Evolutionary conservation across 2,329 filamentous ascomycete species (phyloP), one percentile per base, ranked within the genome.

Genomic region (Exophiala xenobiotica): DNA sequence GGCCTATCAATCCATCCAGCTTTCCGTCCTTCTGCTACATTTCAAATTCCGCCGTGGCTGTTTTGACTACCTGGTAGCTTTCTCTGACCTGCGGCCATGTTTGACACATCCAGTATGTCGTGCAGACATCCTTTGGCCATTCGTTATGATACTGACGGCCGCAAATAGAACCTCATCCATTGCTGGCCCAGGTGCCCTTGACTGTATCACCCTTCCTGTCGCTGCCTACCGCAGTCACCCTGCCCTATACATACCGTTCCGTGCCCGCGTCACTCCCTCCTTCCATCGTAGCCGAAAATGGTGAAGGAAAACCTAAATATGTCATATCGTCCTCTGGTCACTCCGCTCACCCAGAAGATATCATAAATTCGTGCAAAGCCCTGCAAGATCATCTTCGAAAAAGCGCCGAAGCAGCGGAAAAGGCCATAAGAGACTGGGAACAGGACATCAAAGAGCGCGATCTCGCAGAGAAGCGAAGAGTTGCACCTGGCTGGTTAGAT

Each of bases 131-230:
- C 12, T 33, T n/a, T 24, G 3, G 9, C 12, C 6, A 22, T 12
- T 20, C 11, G 7, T 47, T 23, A 8, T 37, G 40, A 39, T 19
- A n/a, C 53, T 56, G 42, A 56, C 41, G 20, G 6, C 44, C 16
- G 42, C 29, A n/a, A 29, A n/a, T 57, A 90, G 87, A 81, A 60
- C 84, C 90, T 12, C 90, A 96, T 72, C 88, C 87, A 12, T 82
- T 96, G 59, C 83, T 99, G 40, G 88, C 91, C 60, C 93, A 99
- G 73, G 84, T 97, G 33, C 90, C 93, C 23, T 76, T 99, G 49
- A 95, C 90, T 43, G 90, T 97, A 38, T 96, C 92, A 2, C 93
- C 93, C 20, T 96, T 96, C 74, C 83, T 97, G 63, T 87, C 86
- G 54, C 85, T 99, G 24, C 93, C 93, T 8, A 86, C 88, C 23